Base-by-base conservation (phyloP, 2,329 filamentous ascomycete genomes). In the Scedosporium dehoogii region DNA sequence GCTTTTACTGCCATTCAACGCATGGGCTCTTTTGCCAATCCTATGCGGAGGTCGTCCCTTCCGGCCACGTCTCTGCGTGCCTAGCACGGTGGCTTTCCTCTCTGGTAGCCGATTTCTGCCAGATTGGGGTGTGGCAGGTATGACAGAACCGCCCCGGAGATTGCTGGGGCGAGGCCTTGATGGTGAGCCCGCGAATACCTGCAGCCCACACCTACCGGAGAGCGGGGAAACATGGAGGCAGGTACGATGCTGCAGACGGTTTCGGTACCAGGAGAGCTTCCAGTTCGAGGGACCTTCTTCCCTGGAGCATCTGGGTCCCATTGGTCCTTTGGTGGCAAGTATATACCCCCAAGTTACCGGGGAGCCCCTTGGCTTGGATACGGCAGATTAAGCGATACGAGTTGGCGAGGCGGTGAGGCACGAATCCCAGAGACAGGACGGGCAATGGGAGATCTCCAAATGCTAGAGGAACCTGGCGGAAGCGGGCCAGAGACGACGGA, bases 261-360 rank as follows among this genome's bases (percentile, higher is more conserved):
- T 21, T 12, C 44, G 12, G 44, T 10, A 38, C 9, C 10, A 38
- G 16, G 44, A 21, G n/a, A 14, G n/a, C 18, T 9, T 48, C 58
- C 58, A 27, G 10, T 21, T 29, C 21, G 58, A 33, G 21, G 21
- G n/a, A 9, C 33, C 27, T 29, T 29, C 29, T 33, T 18, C 44
- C 38, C 18, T 56, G n/a, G 44, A 78, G 38, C 80, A 85, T 56
- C 72, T 88, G 64, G 82, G 82, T 2, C n/a, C n/a, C 85, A 86
- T 65, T 88, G 85, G 85, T 88, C 87, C 66, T 84, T 82, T 3
- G 84, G 85, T 1, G 88, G 84, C 64, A 78, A 81, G 62, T 85
- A 87, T 67, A 82, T 89, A 75, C 80, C 88, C 75, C 88, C 75
- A 84, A 83, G 0, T 68, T 88, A 63, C 70, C 88, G 69, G 86